Evolutionary conservation across 2,329 filamentous ascomycete species (phyloP), one percentile per base, ranked within the genome.

Genomic region (Byssoonygena ceratinophila): DNA sequence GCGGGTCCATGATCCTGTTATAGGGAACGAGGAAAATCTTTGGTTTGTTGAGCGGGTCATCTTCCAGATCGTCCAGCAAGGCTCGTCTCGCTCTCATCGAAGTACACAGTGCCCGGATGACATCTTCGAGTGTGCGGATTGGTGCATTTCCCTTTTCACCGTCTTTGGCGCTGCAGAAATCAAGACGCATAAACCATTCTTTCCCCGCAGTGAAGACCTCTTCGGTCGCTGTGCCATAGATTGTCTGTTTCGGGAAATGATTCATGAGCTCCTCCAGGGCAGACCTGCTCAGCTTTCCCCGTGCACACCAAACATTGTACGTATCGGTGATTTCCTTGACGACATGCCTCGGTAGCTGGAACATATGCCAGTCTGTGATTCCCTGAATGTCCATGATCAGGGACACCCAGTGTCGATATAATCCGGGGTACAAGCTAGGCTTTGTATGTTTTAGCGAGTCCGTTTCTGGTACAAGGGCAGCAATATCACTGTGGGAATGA

Each of bases 161-260:
- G 52, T 75, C 73, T 55, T 75, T 75, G 1, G 71, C 62, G 7
- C 71, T 74, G 53, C 69, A 74, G 11, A 65, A 65, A 23, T 69
- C 67, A 14, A 75, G 61, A 9, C 71, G 65, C 53, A 73, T 63
- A 52, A 75, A 74, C n/a, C 55, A 63, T 46, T 58, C 20, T 20
- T 40, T 40, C 11, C 20, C 37, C 18, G 37, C 11, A 5, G n/a
- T 40, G 32, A 61, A 55, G 6, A 75, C 57, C 0, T 70, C 67
- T 34, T 67, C 58, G 0, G 60, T 58, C 0, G 70, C 63, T 43
- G 68, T 68, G 0, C 18, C 43, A 4, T 65, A 59, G 0, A 48
- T 54, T 1, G 48, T 47, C 32, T 65, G 64, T 3, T 55, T 40
- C 0, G 63, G 64, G 1, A 57, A 39, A 7, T 71, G 59, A 4